phyloP scores from a whole-genome alignment of 352 stramenopile genomes.

The Globisporangium lucens region DNA sequence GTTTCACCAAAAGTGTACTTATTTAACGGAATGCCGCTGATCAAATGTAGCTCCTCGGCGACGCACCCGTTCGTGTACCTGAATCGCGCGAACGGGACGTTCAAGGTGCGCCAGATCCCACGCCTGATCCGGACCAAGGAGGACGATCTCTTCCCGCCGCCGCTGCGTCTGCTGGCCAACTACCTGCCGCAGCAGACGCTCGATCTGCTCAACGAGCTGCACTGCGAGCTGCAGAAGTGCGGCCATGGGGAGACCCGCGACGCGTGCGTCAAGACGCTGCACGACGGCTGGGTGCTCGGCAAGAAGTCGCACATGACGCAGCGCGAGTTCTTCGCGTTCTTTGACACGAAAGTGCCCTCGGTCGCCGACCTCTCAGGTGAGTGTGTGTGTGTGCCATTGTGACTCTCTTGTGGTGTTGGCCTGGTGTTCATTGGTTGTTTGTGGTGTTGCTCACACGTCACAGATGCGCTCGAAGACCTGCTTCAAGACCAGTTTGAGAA shows the following conservation, averaged over 20 bases:
- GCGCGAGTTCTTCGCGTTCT: slow-evolving; percentile 57
- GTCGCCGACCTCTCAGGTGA: slow-evolving; percentile 51
- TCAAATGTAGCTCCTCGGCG: background rate
- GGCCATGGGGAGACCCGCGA: slow-evolving; percentile 31
- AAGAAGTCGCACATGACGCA: slow-evolving; percentile 43
- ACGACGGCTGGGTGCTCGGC: slow-evolving; percentile 54
- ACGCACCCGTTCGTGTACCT: slow-evolving; percentile 49
- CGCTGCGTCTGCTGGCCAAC: slow-evolving; percentile 35
- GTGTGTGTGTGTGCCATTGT: slow-evolving; percentile 10
- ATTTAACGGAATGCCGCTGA: background rate
- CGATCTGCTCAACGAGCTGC: slow-evolving; percentile 37
- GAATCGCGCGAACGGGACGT: slow-evolving; percentile 53
- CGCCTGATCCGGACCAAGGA: slow-evolving; percentile 52
- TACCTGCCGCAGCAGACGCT: slow-evolving; percentile 45
- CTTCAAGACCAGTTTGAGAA: slow-evolving; percentile 55
- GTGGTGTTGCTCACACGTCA: background rate
- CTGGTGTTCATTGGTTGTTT: background rate
- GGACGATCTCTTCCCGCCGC: slow-evolving; percentile 43
- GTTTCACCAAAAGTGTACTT: background rate
- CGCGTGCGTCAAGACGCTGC: slow-evolving; percentile 50
- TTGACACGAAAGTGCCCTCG: slow-evolving; percentile 60
- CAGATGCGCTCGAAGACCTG: slow-evolving; percentile 47
- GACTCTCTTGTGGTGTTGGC: background rate
- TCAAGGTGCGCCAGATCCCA: slow-evolving; percentile 47
- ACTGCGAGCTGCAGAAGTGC: slow-evolving; percentile 36